Conservation (phyloP, 2,329 filamentous ascomycete genomes). For the Coniosporium uncinatum region DNA sequence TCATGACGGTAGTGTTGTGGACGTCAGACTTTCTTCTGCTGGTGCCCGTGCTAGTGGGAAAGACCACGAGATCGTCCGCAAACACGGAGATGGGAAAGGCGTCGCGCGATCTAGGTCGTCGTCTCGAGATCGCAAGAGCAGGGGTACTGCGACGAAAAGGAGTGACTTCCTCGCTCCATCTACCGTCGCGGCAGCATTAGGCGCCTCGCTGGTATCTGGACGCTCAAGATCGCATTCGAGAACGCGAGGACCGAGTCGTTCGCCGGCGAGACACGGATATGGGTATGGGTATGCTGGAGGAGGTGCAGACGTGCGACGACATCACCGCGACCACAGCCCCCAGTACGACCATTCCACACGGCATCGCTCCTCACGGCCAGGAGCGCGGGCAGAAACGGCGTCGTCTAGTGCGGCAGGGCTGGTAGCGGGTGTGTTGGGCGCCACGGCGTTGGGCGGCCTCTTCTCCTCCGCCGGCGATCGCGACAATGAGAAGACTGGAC, state of each 20-base stretch:
- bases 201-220: constrained; percentile 26
- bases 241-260: background rate
- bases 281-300: background rate
- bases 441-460: background rate
- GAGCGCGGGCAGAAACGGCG: background rate
- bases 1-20: too few species aligned
- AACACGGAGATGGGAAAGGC: constrained; percentile 16
- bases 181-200: constrained; percentile 24
- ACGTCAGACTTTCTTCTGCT: too few species aligned
- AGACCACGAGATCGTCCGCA: constrained; percentile 25
- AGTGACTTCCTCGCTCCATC: too few species aligned
- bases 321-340: background rate
- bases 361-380: background rate
- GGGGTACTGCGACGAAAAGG: constrained; percentile 4
- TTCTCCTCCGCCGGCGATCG: too few species aligned
- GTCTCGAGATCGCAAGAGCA: constrained; percentile 24
- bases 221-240: background rate
- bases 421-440: background rate
- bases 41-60: too few species aligned
- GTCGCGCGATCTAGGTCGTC: constrained; percentile 38
- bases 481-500: too few species aligned
- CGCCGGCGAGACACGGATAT: too few species aligned
- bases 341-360: too few species aligned
- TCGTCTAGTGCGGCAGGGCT: background rate
- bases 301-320: background rate